A percentile compares a stretch with the other conserved stretches of the same genome.
Conservation (phyloP, 306 rosid species). For the Delonix regia region DNA sequence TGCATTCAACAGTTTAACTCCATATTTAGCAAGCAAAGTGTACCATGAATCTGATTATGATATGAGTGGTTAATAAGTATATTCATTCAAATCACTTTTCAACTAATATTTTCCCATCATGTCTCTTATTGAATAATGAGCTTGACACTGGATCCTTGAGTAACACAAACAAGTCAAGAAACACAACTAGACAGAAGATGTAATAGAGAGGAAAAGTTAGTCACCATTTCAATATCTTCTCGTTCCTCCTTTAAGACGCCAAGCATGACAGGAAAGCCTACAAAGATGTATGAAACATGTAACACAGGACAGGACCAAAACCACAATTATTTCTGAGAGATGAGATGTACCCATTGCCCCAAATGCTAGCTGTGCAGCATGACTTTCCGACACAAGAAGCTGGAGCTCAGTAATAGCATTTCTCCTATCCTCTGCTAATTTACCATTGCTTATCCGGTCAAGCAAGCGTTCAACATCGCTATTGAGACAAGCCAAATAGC, state of each 20-base stretch:
- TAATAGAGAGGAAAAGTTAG: constrained; percentile 28
- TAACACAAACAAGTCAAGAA: constrained; percentile 20
- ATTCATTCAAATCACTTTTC: constrained; percentile 24
- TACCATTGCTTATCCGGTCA: constrained; percentile 90
- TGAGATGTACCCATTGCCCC: constrained; percentile 84
- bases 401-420: constrained; percentile 88
- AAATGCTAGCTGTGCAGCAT: constrained; percentile 78
- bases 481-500: constrained; percentile 29
- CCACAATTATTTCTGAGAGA: constrained; percentile 2
- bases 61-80: not conserved
- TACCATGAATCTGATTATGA: constrained; percentile 2
- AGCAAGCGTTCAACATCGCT: constrained; percentile 92
- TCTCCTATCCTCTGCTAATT: constrained; percentile 85
- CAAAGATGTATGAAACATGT: constrained; percentile 33
- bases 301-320: constrained; percentile 2
- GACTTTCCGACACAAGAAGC: constrained; percentile 82
- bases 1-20: constrained; percentile 9
- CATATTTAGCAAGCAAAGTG: not conserved
- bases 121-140: not conserved
- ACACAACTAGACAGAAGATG: constrained; percentile 16
- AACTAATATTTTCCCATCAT: not conserved
- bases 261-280: constrained; percentile 87
- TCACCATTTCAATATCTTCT: constrained; percentile 93
- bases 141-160: constrained; percentile 10
- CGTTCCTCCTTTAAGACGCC: constrained; percentile 85